These are phyloP conservation scores for Glebionis coronaria DNA, from an alignment of 129 eudicot species.

Conservation along the genomic window DNA sequence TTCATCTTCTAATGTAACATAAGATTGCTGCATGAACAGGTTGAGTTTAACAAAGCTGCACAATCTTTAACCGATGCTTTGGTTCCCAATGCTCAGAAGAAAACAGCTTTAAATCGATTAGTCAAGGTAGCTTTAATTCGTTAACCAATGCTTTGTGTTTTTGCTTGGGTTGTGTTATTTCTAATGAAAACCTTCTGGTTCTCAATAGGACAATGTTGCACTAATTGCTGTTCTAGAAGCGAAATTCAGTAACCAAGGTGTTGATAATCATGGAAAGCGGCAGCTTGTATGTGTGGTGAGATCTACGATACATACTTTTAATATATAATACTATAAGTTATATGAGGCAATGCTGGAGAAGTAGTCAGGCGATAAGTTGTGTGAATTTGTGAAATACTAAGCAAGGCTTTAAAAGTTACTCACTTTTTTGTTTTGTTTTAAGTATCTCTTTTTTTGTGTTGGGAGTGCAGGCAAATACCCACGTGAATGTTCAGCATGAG, in stretches of 20 bases:
- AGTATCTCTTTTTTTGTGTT: neutral
- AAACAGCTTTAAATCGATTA: constrained; percentile 41
- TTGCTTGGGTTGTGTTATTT: neutral
- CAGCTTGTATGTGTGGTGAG: constrained; percentile 99
- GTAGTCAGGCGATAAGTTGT: no score
- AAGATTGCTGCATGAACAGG: constrained; percentile 23
- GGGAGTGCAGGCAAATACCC: constrained; percentile 79
- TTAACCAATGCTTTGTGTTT: neutral
- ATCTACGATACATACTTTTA: neutral
- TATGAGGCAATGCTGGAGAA: neutral
- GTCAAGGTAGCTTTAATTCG: constrained; percentile 33
- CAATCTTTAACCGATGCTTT: constrained; percentile 56
- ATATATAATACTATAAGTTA: neutral
- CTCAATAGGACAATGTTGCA: constrained; percentile 81
- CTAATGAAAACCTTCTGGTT: constrained; percentile 16
- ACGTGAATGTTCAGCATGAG: constrained; percentile 85
- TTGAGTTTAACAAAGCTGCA: constrained; percentile 59
- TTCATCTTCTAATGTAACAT: constrained; percentile 5
- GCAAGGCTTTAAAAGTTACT: no score
- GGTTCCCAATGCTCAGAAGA: constrained; percentile 51
- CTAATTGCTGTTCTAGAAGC: constrained; percentile 92
- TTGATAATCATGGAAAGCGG: constrained; percentile 81
- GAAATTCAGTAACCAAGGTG: constrained; percentile 78
- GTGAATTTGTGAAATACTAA: no score
- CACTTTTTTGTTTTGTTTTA: no score